Evolutionary conservation across 352 stramenopile genomes (phyloP), one percentile per base, ranked within the genome.

Genomic region (Globisporangium orthogonon): DNA sequence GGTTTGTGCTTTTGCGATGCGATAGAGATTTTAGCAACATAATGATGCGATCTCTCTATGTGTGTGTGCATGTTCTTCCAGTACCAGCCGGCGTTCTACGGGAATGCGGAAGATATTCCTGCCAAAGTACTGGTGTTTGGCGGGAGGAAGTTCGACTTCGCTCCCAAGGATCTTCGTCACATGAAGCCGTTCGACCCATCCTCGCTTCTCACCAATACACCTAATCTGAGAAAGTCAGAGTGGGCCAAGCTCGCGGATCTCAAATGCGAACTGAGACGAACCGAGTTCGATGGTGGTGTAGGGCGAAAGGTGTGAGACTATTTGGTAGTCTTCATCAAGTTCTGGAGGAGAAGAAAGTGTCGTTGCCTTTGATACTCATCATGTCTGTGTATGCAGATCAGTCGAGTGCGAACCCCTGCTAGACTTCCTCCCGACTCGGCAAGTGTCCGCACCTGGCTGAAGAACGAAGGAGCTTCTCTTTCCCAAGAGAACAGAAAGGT

Each of bases 91-190:
- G 81, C 76, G 1, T 81, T 73, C 55, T 95, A 87, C 47, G 86
- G 78, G 33, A 63, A 68, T 13, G 43, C 53, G 14, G 52, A 60
- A 4, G 81, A 95, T 60, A 85, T 91, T 17, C 83, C 85, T 13
- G 71, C 79, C 0, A 89, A 90, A 61, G 54, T 79, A 2, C 70
- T 93, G 50, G 56, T 91, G 6, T 95, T 91, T 66, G 83, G 77
- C 44, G 83, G 85, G 6, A 72, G 80, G 41, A 87, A 85, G 39
- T 88, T 89, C 45, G 60, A 76, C 23, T 89, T 94, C 64, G 54
- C 55, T 6, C 62, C 70, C 2, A 64, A 66, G 0, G 72, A 69
- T 57, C 37, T 70, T 6, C 62, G 30, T 1, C 67, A 85, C 50
- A 54, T 86, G 10, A 49, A 37, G 2, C 18, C 37, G 7, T 95